These are phyloP conservation scores for Claviceps paspali DNA, from an alignment of 2,329 filamentous ascomycete genomes.

Conservation along the genomic window DNA sequence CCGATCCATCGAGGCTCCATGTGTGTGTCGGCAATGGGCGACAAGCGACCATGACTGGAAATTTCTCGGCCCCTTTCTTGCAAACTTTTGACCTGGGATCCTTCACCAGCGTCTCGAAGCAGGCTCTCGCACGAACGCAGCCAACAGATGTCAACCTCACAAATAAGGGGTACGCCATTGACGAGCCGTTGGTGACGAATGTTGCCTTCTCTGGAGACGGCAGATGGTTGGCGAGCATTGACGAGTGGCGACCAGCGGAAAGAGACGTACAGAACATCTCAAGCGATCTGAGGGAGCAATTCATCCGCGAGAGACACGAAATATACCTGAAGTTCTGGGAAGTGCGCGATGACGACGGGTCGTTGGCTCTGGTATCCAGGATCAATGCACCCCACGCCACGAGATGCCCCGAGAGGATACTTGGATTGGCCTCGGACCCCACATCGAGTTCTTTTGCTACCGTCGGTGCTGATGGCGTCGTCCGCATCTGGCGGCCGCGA, in stretches of 20 bases:
- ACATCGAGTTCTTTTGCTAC: slow-evolving; percentile 62
- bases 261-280: slow-evolving; percentile 43
- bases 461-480: slow-evolving; percentile 62
- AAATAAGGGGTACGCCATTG: slow-evolving; percentile 53
- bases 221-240: slow-evolving; percentile 78
- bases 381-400: slow-evolving; percentile 69
- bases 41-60: slow-evolving; percentile 36
- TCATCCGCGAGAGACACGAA: slow-evolving; percentile 44
- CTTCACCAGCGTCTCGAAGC: slow-evolving; percentile 64
- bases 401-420: slow-evolving; percentile 39
- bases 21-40: slow-evolving; percentile 51
- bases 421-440: slow-evolving; percentile 61
- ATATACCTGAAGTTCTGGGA: slow-evolving; percentile 86
- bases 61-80: slow-evolving; percentile 42
- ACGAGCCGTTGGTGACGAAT: slow-evolving; percentile 63
- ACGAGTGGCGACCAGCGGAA: slow-evolving; percentile 70
- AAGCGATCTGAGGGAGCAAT: slow-evolving; percentile 24
- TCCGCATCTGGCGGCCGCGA: slow-evolving; percentile 71
- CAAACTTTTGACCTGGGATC: slow-evolving; percentile 79
- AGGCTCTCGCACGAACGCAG: slow-evolving; percentile 79
- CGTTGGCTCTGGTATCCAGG: slow-evolving; percentile 65
- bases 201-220: slow-evolving; percentile 68
- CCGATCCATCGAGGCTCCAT: slow-evolving; percentile 46
- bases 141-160: slow-evolving; percentile 67
- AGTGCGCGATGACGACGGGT: slow-evolving; percentile 37